These are phyloP conservation scores for Pleurotus eryngii DNA, from an alignment of 768 basidiomycete species.

Conservation along the genomic window DNA sequence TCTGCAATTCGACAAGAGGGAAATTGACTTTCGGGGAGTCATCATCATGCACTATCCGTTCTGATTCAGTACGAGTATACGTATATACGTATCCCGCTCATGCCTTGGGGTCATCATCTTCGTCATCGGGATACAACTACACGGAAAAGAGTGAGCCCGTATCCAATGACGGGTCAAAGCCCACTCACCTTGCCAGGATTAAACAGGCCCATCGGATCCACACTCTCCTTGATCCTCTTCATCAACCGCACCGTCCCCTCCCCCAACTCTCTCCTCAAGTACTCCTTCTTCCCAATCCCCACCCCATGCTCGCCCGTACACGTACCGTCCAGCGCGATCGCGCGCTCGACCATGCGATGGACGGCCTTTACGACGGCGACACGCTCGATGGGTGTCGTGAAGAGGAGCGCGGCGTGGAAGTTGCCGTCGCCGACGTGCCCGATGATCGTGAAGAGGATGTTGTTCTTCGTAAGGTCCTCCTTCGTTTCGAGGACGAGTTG, in stretches of 20 bases:
- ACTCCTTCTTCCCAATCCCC: constrained; percentile 80
- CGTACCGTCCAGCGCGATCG: constrained; percentile 70
- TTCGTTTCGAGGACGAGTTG: constrained; percentile 68
- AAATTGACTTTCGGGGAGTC: no score
- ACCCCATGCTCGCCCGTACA: constrained; percentile 90
- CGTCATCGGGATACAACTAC: no score
- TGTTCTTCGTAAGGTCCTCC: constrained; percentile 56
- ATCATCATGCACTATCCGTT: no score
- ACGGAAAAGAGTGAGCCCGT: no score
- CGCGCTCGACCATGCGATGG: constrained; percentile 61
- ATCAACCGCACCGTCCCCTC: constrained; percentile 79
- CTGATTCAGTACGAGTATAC: no score
- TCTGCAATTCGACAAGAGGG: no score
- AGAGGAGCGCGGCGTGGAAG: constrained; percentile 50
- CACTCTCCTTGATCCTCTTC: constrained; percentile 71
- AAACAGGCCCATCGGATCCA: constrained; percentile 75
- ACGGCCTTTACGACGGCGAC: constrained; percentile 41
- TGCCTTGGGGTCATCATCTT: no score
- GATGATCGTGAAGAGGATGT: constrained; percentile 62
- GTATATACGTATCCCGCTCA: no score
- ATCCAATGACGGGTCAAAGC: no score
- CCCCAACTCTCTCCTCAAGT: constrained; percentile 79
- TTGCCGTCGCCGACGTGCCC: constrained; percentile 77
- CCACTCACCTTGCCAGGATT: constrained; percentile 76
- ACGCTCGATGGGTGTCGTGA: constrained; percentile 53